Evolutionary conservation across 768 basidiomycete genomes (phyloP), one percentile per base, ranked within the genome.

Genomic region (Boletus eberwhitei): DNA sequence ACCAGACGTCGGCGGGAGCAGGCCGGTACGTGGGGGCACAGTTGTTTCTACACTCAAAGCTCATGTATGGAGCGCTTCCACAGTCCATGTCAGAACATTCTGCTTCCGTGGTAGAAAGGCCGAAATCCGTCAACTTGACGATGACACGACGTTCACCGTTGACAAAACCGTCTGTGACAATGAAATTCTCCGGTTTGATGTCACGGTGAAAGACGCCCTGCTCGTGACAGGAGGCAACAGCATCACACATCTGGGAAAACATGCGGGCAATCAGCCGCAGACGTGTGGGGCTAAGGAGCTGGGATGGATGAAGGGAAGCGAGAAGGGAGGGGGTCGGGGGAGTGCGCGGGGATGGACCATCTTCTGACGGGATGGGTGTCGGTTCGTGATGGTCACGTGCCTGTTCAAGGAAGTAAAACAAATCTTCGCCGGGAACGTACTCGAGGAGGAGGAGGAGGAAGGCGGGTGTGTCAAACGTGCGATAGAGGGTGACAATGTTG

Each of bases 171-270:
- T 95, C 91, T 0, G 92, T 93, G 65, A 95, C 92, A 69, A 95
- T 95, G 64, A 95, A 94, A 75, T 98, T 98, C 77, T 98, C 96
- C 0, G 96, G 96, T 76, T 99, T 99, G 81, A 99, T 98, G 72
- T 99, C 96, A 57, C 96, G 85, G 69, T 99, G 96, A 68, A 87
- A 93, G 57, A 99, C 90, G 36, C 87, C 87, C 57, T 87, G 85
- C 17, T 86, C 86, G 68, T 99, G 96, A 73, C 96, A 98, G 7
- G 88, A 85, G 4, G 92, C 91, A 13, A 99, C 95, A 41, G 96
- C 95, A 59, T 95, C 92, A 68, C 96, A 98, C 96, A 99, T 99
- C 74, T 98, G 97, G 19, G 84, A 78, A 73, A 99, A 98, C 96
- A 99, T 99, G 68, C 90, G 88, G 4, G 94, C 86, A 65, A 99